Conservation (phyloP, 768 basidiomycete species). For the Tremella yokohamensis region DNA sequence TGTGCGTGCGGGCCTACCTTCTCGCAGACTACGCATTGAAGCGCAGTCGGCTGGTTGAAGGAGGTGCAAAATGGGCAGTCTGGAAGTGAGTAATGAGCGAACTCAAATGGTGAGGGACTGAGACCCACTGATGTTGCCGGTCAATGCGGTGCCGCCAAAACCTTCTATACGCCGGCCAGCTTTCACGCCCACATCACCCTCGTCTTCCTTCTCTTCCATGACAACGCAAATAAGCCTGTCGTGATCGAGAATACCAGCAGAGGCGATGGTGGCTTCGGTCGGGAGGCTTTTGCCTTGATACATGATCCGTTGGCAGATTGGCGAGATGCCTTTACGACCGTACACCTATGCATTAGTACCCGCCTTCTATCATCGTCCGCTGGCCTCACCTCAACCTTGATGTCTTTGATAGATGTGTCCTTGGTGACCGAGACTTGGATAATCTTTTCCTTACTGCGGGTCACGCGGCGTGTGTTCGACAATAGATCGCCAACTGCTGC, state of each 20-base stretch:
- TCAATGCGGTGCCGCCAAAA: slow-evolving; percentile 23
- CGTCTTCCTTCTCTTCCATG: slow-evolving; percentile 18
- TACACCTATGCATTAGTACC: slow-evolving; percentile 7
- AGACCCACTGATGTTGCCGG: slow-evolving; percentile 1
- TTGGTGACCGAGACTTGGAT: slow-evolving; percentile 12
- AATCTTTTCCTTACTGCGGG: slow-evolving; percentile 7
- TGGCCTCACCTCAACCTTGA: slow-evolving; percentile 21
- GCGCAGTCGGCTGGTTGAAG: no score
- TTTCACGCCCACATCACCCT: background rate
- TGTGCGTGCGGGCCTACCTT: no score
- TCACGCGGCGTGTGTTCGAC: background rate
- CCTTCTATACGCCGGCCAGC: slow-evolving; percentile 3
- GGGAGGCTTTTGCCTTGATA: slow-evolving; percentile 20
- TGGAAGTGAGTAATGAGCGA: background rate
- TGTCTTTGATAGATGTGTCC: slow-evolving; percentile 21
- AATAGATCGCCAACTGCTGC: background rate
- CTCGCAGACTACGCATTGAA: no score
- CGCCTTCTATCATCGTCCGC: background rate
- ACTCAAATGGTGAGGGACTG: background rate
- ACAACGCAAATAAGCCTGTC: slow-evolving; percentile 17
- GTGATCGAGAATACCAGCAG: slow-evolving; percentile 18
- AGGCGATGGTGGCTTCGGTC: slow-evolving; percentile 23
- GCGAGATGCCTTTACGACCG: slow-evolving; percentile 17
- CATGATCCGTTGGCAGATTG: slow-evolving; percentile 28
- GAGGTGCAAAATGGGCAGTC: no score